A percentile compares a stretch with the other conserved stretches of the same genome.
phyloP scores from a whole-genome alignment of 2,329 filamentous ascomycete species.

The Shiraia sp. region DNA sequence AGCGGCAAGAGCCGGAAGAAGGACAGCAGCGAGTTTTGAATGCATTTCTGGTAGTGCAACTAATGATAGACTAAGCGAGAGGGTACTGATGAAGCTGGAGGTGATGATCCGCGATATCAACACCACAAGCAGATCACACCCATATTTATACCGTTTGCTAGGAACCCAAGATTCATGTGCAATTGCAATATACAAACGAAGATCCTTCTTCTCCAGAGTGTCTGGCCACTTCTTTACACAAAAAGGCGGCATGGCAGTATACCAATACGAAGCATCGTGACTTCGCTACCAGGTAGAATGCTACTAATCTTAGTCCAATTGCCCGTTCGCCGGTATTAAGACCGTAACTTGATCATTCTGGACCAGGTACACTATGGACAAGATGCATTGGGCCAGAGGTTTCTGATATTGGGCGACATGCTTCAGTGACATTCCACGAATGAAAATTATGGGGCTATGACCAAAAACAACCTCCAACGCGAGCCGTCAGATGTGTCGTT shows the following conservation, averaged over 20 bases:
- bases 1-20: conserved; percentile 34
- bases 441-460: conserved; percentile 21
- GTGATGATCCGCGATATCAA: conserved; percentile 31
- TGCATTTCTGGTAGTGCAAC: conserved; percentile 26
- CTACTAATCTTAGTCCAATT: conserved; percentile 29
- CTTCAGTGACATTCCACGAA: conserved; percentile 10
- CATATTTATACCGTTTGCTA: conserved; percentile 29
- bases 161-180: background rate
- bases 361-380: conserved; percentile 16
- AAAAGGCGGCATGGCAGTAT: conserved; percentile 13
- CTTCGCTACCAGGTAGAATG: conserved; percentile 18
- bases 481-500: conserved; percentile 1
- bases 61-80: conserved; percentile 2
- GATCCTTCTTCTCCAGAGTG: conserved; percentile 6
- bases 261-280: conserved; percentile 19
- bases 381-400: conserved; percentile 20
- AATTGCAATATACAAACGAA: conserved; percentile 2
- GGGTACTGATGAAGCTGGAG: conserved; percentile 13
- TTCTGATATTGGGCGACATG: conserved; percentile 28
- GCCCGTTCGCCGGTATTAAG: conserved; percentile 22
- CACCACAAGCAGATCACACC: conserved; percentile 10
- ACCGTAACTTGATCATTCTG: conserved; percentile 18
- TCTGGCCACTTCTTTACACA: conserved; percentile 17
- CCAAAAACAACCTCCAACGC: conserved; percentile 10
- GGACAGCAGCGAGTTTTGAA: conserved; percentile 32